Base-by-base conservation (phyloP, 352 stramenopile genomes). In the Elongisporangium undulatum region DNA sequence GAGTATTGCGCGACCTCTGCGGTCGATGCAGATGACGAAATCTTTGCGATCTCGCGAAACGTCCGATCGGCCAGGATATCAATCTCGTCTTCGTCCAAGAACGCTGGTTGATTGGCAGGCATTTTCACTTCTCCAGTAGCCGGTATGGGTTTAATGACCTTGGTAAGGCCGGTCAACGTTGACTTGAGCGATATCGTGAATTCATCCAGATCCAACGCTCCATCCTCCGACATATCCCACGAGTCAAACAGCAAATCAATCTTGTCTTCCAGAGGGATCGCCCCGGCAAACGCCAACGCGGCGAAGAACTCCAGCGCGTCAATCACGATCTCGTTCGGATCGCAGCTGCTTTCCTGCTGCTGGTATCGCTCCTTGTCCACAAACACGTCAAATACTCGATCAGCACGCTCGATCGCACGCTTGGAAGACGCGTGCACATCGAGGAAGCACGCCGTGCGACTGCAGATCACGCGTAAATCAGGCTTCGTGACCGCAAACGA, bases 171-270 rank as follows among this genome's bases (percentile, higher is more conserved):
- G 9, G 74, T 65, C 29, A 95, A 63, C 16, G 85, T 93, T 48
- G 85, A 95, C 68, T 95, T 95, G 34, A 95, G 70, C 19, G 85
- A 93, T 57, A 95, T 92, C n/a, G 80, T 92, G 57, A 92, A 85
- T 61, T 95, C 84, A 34, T 92, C 85, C 34, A 95, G 60, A 55
- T 93, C 80, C 57, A 95, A 61, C 53, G 72, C 76, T 29, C 78
- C 81, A 29, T 93, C 84, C 56, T 92, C 82, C 0, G 84, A 95
- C 82, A 95, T 91, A 62, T 94, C 86, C 83, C 82, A 94, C 53
- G 84, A 92, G 59, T 95, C 86, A 62, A 92, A 94, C 7, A 95
- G 51, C 62, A 94, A 64, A 49, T 94, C 82, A 49, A 92, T 76
- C 58, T 95, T 95, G 60, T 94, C 84, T 19, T 92, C 75, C 22